Percentiles rank a stretch among this genome's conserved stretches.
Evolutionary conservation across 345 rosid species (phyloP).

Genomic region (Aquilaria sinensis): DNA sequence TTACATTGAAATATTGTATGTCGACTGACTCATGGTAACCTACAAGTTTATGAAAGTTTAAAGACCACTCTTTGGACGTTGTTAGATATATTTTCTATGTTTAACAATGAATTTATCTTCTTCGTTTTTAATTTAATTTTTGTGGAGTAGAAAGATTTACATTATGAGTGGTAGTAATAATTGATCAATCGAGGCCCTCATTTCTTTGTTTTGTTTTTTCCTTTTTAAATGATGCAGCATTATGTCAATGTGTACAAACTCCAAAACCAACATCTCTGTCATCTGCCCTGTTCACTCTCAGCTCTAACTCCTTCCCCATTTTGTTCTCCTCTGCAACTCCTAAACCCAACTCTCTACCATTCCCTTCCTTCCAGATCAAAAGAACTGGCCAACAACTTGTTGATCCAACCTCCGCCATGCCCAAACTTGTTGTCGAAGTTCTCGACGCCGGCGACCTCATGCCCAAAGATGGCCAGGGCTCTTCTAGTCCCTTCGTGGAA

Average conservation of each 20-base stretch:
- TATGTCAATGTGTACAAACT: conserved; percentile 26
- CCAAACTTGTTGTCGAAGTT: conserved; percentile 66
- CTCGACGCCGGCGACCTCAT: conserved; percentile 68
- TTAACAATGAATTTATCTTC: too few species aligned
- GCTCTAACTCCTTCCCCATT: conserved; percentile 12
- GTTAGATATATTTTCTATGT: too few species aligned
- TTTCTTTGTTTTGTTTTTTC: too few species aligned
- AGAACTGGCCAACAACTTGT: neutral
- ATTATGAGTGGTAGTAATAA: too few species aligned
- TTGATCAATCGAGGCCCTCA: too few species aligned
- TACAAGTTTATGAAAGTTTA: too few species aligned
- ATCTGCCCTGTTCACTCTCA: neutral
- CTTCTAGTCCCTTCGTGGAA: conserved; percentile 68
- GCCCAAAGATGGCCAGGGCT: conserved; percentile 84
- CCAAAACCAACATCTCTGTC: conserved; percentile 17
- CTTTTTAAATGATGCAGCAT: neutral
- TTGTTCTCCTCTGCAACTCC: conserved; percentile 22
- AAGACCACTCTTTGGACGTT: too few species aligned
- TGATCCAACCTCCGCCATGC: conserved; percentile 29
- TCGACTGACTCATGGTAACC: too few species aligned
- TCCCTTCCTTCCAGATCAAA: conserved; percentile 4
- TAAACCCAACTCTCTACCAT: conserved; percentile 2
- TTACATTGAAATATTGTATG: too few species aligned
- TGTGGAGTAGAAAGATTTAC: too few species aligned
- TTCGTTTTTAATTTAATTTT: too few species aligned